Evolutionary conservation across 257 asterid genomes (phyloP).

Genomic region (Handroanthus guayacan): DNA sequence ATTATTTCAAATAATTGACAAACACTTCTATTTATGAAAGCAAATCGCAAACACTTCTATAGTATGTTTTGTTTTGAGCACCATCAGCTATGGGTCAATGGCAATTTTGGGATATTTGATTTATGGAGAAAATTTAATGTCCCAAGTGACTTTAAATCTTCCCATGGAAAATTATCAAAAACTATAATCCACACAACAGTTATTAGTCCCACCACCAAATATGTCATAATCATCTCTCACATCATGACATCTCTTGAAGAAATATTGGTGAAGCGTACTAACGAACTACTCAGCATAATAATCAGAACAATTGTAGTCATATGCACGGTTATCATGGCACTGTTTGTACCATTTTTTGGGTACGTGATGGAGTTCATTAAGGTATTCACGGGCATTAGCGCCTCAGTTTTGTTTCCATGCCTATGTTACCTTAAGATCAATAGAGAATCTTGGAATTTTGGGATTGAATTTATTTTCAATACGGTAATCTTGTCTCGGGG

Average conservation of each 20-base stretch:
- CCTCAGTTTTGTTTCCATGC: no score
- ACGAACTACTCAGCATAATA: not conserved
- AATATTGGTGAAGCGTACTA: not conserved
- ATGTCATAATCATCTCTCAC: slow-evolving; percentile 36
- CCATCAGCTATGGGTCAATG: no score
- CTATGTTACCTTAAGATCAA: no score
- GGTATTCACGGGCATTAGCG: slow-evolving; percentile 14
- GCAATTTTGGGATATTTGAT: slow-evolving; percentile 46
- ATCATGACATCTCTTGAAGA: slow-evolving; percentile 30
- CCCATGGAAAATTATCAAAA: slow-evolving; percentile 42
- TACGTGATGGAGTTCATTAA: slow-evolving; percentile 52
- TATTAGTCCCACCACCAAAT: slow-evolving; percentile 47
- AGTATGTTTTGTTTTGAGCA: slow-evolving; percentile 34
- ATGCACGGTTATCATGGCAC: no score
- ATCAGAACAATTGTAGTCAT: slow-evolving; percentile 3
- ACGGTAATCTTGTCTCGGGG: no score
- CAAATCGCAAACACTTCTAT: not conserved
- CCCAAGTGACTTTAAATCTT: slow-evolving; percentile 50
- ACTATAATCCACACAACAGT: slow-evolving; percentile 50
- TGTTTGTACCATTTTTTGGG: slow-evolving; percentile 34
- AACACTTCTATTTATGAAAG: no score
- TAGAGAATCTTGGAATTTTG: no score
- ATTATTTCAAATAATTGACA: no score
- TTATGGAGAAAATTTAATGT: slow-evolving; percentile 48
- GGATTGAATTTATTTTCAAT: no score